Evolutionary conservation across 768 basidiomycete genomes (phyloP).

Genomic region (Amanita pseudoporphyria): DNA sequence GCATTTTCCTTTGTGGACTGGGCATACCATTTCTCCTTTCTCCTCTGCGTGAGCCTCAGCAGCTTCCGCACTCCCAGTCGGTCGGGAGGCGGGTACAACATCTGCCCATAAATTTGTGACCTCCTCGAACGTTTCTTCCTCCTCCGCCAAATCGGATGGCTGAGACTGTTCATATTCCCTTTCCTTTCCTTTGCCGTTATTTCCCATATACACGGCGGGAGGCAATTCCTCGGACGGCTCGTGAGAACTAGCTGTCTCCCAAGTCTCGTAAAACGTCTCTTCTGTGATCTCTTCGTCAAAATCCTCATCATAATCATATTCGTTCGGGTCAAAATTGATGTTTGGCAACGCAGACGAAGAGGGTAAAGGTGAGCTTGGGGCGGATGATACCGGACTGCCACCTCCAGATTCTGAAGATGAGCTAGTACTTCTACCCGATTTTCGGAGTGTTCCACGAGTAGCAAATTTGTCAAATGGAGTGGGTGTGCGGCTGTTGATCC

Average conservation of each 20-base stretch:
- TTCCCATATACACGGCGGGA: neutral
- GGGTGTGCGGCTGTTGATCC: too few relatives aligned
- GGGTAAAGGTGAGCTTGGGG: neutral
- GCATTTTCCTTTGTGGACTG: conserved; percentile 1
- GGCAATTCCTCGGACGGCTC: neutral
- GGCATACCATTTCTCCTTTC: neutral
- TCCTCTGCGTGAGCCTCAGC: neutral
- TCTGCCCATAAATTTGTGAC: neutral
- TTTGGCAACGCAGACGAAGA: neutral
- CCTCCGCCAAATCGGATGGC: neutral
- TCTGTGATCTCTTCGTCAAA: conserved; percentile 2
- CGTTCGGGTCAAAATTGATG: neutral
- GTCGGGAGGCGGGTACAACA: neutral
- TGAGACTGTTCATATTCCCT: neutral
- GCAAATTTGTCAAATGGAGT: too few relatives aligned
- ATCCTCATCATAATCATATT: neutral
- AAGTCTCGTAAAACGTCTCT: conserved; percentile 1
- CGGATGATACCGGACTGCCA: neutral
- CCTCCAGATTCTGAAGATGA: neutral
- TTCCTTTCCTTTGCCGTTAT: neutral
- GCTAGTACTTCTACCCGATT: neutral
- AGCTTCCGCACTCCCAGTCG: neutral
- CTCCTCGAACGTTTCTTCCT: neutral
- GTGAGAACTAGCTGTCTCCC: neutral
- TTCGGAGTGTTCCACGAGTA: neutral